Evolutionary conservation across 805 yeast genomes (phyloP).

Genomic region (Pichia cephalocereana): DNA sequence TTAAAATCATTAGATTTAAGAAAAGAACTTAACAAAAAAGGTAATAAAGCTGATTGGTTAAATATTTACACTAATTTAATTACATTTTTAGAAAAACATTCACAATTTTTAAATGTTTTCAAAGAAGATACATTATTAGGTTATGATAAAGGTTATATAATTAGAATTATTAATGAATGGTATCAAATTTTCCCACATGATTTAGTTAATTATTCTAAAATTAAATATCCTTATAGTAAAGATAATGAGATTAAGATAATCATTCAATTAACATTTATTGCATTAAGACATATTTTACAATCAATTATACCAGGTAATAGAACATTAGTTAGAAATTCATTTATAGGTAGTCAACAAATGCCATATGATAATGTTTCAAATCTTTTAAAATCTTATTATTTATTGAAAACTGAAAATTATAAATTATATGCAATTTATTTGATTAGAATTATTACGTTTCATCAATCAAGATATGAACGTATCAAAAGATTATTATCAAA

Average conservation of each 20-base stretch:
- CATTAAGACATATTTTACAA: constrained; percentile 1
- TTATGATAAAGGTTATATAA: constrained; percentile 1
- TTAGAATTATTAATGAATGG: constrained; percentile 4
- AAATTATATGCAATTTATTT: constrained; percentile 1
- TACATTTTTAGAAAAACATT: constrained; percentile 1
- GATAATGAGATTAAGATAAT: background rate
- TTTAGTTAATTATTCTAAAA: background rate
- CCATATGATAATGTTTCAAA: background rate
- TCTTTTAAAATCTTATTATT: background rate
- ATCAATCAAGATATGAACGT: background rate
- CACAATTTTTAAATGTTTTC: background rate
- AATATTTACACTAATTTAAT: background rate
- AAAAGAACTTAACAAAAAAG: background rate
- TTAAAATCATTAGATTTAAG: background rate
- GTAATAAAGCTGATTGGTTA: background rate
- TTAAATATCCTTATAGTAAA: background rate
- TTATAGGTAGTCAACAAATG: background rate
- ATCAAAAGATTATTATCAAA: background rate
- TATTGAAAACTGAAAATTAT: background rate
- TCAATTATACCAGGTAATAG: constrained; percentile 2
- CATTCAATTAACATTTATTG: background rate
- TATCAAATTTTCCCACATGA: constrained; percentile 4
- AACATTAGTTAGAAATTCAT: background rate
- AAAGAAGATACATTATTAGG: constrained; percentile 1
- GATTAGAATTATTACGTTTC: background rate